Evolutionary conservation across 2,329 filamentous ascomycete genomes (phyloP), one percentile per base, ranked within the genome.

Genomic region (Grosmannia huntii): DNA sequence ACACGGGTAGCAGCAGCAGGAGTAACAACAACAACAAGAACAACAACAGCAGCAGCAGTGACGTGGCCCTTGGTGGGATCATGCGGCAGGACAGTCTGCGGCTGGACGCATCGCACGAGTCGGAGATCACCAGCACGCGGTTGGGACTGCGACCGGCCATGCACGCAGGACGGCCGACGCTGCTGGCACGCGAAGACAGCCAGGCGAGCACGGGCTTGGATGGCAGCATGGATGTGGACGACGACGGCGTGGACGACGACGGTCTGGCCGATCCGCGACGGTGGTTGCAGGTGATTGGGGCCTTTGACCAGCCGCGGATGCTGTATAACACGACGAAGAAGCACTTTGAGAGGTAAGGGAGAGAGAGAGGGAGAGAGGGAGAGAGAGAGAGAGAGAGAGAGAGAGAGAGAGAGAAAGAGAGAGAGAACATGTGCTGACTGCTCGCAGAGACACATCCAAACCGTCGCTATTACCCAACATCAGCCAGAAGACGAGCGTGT

Each of bases 221-320:
- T 9, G 72, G 68, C n/a, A 66, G 80, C 7, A 19, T 19, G 27
- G 77, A 75, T 0, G 73, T 79, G 11, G 66, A 66, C 1, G 75
- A 79, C 12, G 66, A 66, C 1, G 78, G 84, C 16, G 65, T 65
- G 1, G 79, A 85, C 9, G 79, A 86, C 1, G 80, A 86, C 10
- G 71, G 76, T 4, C 68, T 79, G 49, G 82, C 75, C 59, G 88
- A 96, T 67, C 83, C 87, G 0, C 79, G 90, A 64, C 83, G 83
- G 61, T 97, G 91, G 88, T 73, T 97, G 28, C 92, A 87, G 68
- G 80, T 96, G 28, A 76, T 96, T 52, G 82, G 82, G 62, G 90
- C 94, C 0, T 95, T 88, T 68, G 84, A 94, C 10, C 91, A 96
- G 69, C 94, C 94, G 5, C 80, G 87, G 56, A 76, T 90, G 65